Conservation (phyloP, 176 grass and related monocot species). For the Thalia dealbata region DNA sequence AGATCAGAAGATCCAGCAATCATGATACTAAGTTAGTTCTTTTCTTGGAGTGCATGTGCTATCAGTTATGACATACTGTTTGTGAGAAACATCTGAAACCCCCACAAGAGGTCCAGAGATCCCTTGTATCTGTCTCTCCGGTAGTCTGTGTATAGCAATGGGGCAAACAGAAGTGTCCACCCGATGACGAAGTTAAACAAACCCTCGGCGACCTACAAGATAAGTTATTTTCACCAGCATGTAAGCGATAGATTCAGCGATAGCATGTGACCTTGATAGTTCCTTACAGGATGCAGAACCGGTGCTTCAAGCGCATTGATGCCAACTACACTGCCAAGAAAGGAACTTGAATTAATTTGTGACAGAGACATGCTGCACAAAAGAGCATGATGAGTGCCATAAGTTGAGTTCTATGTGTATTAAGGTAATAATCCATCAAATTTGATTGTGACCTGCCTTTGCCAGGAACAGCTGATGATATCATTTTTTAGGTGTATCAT, state of each 20-base stretch:
- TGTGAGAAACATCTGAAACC: slow-evolving; percentile 93
- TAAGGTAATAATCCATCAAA: too few species aligned
- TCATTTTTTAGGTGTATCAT: too few species aligned
- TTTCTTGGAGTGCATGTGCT: background rate
- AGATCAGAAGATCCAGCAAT: background rate
- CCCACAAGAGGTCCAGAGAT: slow-evolving; percentile 73
- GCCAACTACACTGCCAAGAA: slow-evolving; percentile 56
- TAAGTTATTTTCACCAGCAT: background rate
- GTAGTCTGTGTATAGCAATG: slow-evolving; percentile 59
- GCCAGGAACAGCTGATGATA: too few species aligned
- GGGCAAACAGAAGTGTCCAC: slow-evolving; percentile 84
- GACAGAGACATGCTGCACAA: background rate
- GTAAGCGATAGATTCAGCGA: background rate
- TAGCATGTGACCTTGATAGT: background rate
- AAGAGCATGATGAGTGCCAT: background rate
- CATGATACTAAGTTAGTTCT: too few species aligned
- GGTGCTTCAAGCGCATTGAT: slow-evolving; percentile 64
- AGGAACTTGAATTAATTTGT: slow-evolving; percentile 16
- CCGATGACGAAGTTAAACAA: slow-evolving; percentile 84
- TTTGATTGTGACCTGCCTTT: too few species aligned
- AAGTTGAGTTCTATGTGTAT: too few species aligned
- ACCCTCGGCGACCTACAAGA: slow-evolving; percentile 55
- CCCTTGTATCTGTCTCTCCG: slow-evolving; percentile 63
- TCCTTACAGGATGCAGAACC: slow-evolving; percentile 76
- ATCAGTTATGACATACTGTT: slow-evolving; percentile 47